Conservation (phyloP, 495 filamentous ascomycete genomes). For the Penicillium egyptiacum region DNA sequence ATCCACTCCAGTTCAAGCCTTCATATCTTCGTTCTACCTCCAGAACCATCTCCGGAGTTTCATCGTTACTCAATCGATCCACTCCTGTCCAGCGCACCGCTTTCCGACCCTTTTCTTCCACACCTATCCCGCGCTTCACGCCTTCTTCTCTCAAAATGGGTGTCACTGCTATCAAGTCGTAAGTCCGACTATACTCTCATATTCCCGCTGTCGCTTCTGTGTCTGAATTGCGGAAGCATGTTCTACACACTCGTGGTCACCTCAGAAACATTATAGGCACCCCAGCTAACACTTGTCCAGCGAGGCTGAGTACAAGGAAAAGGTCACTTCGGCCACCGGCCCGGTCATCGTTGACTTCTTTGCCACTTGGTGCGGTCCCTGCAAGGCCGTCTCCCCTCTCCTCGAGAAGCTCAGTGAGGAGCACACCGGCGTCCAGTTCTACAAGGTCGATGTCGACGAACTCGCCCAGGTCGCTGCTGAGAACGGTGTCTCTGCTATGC, state of each 20-base stretch:
- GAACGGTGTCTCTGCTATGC: conserved; percentile 89
- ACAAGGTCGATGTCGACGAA: conserved; percentile 92
- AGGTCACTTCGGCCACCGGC: conserved; percentile 38
- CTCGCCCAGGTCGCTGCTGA: conserved; percentile 73
- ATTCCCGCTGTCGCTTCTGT: background rate
- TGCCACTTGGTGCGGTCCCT: conserved; percentile 93
- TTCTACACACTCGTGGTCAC: background rate
- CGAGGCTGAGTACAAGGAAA: conserved; percentile 53
- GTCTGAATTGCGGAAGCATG: background rate
- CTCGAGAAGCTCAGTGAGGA: conserved; percentile 62
- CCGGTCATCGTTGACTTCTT: conserved; percentile 83
- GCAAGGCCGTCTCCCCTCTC: conserved; percentile 81
- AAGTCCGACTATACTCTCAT: conserved; percentile 17
- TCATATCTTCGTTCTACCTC: conserved; percentile 15
- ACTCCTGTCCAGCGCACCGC: conserved; percentile 13
- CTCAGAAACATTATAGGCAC: background rate
- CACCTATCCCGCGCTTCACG: conserved; percentile 42
- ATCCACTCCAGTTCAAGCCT: conserved; percentile 21
- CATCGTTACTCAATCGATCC: conserved; percentile 34
- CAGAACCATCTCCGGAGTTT: conserved; percentile 18
- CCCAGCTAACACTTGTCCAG: conserved; percentile 41
- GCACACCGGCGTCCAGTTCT: conserved; percentile 64
- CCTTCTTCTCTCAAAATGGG: conserved; percentile 54
- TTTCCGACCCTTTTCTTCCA: conserved; percentile 34
- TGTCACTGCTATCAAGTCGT: conserved; percentile 37